Percentiles rank a stretch among this genome's conserved stretches.
phyloP scores from a whole-genome alignment of 1,139 yeast species.

The Geotrichum macrosporum region DNA sequence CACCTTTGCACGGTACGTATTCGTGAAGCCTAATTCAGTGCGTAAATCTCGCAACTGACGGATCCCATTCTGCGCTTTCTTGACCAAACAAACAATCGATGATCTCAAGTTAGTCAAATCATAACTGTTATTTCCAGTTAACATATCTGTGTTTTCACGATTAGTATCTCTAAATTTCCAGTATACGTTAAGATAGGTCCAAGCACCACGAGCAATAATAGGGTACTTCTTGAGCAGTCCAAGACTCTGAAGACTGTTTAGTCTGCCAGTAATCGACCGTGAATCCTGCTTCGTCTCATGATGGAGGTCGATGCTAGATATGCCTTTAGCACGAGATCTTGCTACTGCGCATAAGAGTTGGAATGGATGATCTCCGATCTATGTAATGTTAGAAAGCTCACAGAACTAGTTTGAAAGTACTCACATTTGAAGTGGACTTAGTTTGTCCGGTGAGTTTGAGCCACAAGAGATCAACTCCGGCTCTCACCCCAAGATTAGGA shows the following conservation, averaged over 20 bases:
- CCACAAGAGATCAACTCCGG: conserved; percentile 39
- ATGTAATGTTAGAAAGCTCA: background rate
- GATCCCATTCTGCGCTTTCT: conserved; percentile 62
- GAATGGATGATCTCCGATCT: conserved; percentile 38
- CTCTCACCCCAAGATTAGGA: conserved; percentile 31
- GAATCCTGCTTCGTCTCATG: conserved; percentile 41
- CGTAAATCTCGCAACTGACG: conserved; percentile 44
- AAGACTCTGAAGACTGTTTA: conserved; percentile 32
- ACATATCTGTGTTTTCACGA: conserved; percentile 17
- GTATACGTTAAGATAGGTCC: conserved; percentile 37
- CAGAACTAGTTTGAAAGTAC: background rate
- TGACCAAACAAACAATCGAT: conserved; percentile 51
- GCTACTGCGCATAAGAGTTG: conserved; percentile 39
- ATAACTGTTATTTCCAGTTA: conserved; percentile 22
- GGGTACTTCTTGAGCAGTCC: conserved; percentile 38
- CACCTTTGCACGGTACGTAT: conserved; percentile 44
- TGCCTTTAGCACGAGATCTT: conserved; percentile 36
- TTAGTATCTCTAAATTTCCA: conserved; percentile 29
- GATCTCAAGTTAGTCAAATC: conserved; percentile 41
- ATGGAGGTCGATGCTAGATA: conserved; percentile 38
- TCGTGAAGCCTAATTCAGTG: conserved; percentile 47
- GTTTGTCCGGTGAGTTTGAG: conserved; percentile 37
- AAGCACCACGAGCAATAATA: conserved; percentile 32
- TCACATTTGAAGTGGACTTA: conserved; percentile 22
- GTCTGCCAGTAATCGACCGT: conserved; percentile 40